Base-by-base conservation (phyloP, 345 rosid species). In the Eucalyptus pumila region DNA sequence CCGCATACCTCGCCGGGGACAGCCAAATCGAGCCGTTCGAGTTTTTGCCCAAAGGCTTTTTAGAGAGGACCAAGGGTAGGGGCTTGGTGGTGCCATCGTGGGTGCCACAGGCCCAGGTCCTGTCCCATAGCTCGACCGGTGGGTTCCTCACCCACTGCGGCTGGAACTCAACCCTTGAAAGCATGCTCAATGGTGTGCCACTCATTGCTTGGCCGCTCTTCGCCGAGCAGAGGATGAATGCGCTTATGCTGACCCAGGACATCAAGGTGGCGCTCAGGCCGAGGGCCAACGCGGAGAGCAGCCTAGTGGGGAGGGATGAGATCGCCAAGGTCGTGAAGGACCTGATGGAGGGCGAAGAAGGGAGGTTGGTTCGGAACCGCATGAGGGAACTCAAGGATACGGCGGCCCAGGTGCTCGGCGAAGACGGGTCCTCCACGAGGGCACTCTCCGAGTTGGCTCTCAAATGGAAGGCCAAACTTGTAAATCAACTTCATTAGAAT, bases 91-190 rank as follows among this genome's bases (percentile, higher is more conserved):
- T 96, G 5, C 91, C 96, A 5, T 94, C 94, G 4, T 98, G 98
- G 99, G 98, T 97, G 17, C 99, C 97, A 32, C 98, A 98, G 87
- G 94, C 95, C 6, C 94, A 93, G 45, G 91, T 98, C 30, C 62
- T 97, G 62, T 90, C 96, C 34, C 99, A 97, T 89, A 92, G 92
- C 15, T 86, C 98, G 1, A 95, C 97, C 0, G 96, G 97, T 9
- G 98, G 98, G 87, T 98, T 98, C 89, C 62, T 96, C 54, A 94
- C 94, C 10, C 99, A 98, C 27, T 98, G 99, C 11, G 99, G 99
- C 1, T 98, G 99, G 99, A 98, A 96, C 65, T 98, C 99, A 4
- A 91, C 92, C 12, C 94, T 98, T 1, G 99, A 98, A 85, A 96
- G 99, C 80, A 90, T 98, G 3, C 95, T 95, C 14, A 95, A 92